Conservation (phyloP, 768 basidiomycete genomes). For the Cantharellus cinnabarinus region DNA sequence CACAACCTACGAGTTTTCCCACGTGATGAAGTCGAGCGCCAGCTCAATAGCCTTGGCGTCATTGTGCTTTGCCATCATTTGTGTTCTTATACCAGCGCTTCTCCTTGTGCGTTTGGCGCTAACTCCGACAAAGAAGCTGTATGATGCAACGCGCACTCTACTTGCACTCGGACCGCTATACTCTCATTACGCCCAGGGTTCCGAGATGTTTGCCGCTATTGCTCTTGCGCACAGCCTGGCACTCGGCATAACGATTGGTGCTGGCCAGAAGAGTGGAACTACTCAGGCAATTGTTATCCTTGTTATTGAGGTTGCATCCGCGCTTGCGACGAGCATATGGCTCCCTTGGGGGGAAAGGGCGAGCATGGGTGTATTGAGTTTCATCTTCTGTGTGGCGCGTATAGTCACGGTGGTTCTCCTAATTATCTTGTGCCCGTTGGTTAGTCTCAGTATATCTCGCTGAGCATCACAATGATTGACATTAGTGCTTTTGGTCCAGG, state of each 20-base stretch:
- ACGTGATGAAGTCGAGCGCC: slow-evolving; percentile 27
- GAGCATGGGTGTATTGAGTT: slow-evolving; percentile 90
- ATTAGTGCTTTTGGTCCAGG: slow-evolving; percentile 25
- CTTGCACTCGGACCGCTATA: slow-evolving; percentile 83
- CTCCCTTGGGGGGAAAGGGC: slow-evolving; percentile 93
- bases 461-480: slow-evolving; percentile 3
- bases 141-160: slow-evolving; percentile 84
- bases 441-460: slow-evolving; percentile 23
- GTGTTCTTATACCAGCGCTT: slow-evolving; percentile 52
- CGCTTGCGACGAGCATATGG: slow-evolving; percentile 82
- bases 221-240: slow-evolving; percentile 66
- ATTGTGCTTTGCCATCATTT: slow-evolving; percentile 61
- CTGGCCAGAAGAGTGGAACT: slow-evolving; percentile 74
- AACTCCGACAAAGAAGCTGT: slow-evolving; percentile 74
- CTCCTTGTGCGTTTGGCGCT: slow-evolving; percentile 59
- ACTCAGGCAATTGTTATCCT: slow-evolving; percentile 82
- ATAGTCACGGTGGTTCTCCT: slow-evolving; percentile 79
- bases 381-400: slow-evolving; percentile 77
- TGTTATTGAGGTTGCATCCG: slow-evolving; percentile 69
- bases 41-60: slow-evolving; percentile 55
- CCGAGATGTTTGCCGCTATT: slow-evolving; percentile 69
- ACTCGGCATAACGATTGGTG: slow-evolving; percentile 71
- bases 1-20: slow-evolving; percentile 68
- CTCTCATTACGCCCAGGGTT: slow-evolving; percentile 82
- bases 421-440: slow-evolving; percentile 75